Percentiles rank a stretch among this genome's conserved stretches.
These are phyloP conservation scores for Trematosphaeria pertusa DNA, from an alignment of 2,329 filamentous ascomycete genomes.

Conservation along the genomic window DNA sequence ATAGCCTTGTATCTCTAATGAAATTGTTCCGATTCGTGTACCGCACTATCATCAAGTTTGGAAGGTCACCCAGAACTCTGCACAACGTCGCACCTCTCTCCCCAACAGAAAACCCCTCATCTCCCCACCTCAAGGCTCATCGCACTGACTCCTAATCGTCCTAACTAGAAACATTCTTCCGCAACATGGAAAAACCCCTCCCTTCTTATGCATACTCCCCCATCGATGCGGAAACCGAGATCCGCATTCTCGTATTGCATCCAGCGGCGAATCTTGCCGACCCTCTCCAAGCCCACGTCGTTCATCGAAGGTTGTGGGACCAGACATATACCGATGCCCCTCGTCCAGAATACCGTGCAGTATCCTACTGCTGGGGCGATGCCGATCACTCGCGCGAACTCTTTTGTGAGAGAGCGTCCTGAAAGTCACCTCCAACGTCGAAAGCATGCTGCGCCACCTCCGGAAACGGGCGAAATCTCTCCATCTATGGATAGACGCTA, in stretches of 20 bases:
- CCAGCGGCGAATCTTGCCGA: not conserved
- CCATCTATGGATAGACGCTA: slow-evolving; percentile 11
- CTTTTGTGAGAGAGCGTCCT: not conserved
- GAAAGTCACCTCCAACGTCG: not conserved
- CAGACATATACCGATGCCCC: not conserved
- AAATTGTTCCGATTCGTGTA: too few relatives aligned
- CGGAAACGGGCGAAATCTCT: not conserved
- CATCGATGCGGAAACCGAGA: not conserved
- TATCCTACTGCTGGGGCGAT: not conserved
- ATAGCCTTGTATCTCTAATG: too few relatives aligned
- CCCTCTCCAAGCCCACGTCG: not conserved
- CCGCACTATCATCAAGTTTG: too few relatives aligned
- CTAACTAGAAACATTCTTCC: too few relatives aligned
- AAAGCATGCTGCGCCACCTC: not conserved
- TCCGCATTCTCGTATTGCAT: not conserved
- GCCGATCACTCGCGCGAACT: not conserved
- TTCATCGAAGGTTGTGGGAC: not conserved
- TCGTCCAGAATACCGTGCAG: not conserved
- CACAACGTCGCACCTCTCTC: too few relatives aligned
- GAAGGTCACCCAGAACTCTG: too few relatives aligned
- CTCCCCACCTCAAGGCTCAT: too few relatives aligned
- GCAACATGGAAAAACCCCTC: too few relatives aligned
- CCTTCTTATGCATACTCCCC: not conserved
- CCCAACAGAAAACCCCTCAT: too few relatives aligned
- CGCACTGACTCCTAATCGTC: too few relatives aligned